These are phyloP conservation scores for Aspergillus melleus DNA, from an alignment of 2,329 filamentous ascomycete species.

Conservation along the genomic window DNA sequence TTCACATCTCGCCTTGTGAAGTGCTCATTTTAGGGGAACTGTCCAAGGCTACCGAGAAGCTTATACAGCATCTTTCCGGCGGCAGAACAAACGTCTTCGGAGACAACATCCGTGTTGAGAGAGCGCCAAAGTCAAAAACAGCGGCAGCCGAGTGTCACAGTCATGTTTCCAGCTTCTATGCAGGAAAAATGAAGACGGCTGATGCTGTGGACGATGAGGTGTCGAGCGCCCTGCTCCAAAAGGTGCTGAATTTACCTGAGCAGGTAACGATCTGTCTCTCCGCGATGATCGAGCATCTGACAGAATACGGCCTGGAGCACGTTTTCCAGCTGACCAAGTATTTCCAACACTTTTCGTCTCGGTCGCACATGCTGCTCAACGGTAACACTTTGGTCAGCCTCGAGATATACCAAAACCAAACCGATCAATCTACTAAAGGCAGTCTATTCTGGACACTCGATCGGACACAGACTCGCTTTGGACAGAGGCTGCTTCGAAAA, in stretches of 20 bases:
- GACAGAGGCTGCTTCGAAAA: constrained; percentile 81
- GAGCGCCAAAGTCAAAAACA: constrained; percentile 72
- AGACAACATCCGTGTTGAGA: constrained; percentile 83
- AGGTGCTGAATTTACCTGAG: constrained; percentile 80
- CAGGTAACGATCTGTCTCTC: constrained; percentile 88
- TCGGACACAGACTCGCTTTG: constrained; percentile 86
- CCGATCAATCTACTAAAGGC: constrained; percentile 79
- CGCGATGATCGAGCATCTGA: constrained; percentile 91
- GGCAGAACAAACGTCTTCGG: constrained; percentile 91
- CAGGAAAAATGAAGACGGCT: constrained; percentile 71
- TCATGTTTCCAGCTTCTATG: constrained; percentile 91
- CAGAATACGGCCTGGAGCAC: constrained; percentile 89
- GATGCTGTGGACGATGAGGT: constrained; percentile 54
- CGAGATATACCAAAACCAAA: constrained; percentile 94
- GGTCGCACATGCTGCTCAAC: constrained; percentile 93
- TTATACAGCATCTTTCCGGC: constrained; percentile 84
- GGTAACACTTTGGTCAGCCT: constrained; percentile 92
- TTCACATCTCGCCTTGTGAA: constrained; percentile 95
- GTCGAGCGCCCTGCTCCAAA: constrained; percentile 71
- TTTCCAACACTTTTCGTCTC: constrained; percentile 91
- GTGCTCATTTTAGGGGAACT: constrained; percentile 90
- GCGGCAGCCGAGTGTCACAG: constrained; percentile 82
- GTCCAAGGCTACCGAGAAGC: constrained; percentile 87
- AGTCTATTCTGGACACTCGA: constrained; percentile 96
- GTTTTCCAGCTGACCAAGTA: constrained; percentile 96